Conservation (phyloP, 176 grass and related monocot genomes). For the Musa acuminata region DNA sequence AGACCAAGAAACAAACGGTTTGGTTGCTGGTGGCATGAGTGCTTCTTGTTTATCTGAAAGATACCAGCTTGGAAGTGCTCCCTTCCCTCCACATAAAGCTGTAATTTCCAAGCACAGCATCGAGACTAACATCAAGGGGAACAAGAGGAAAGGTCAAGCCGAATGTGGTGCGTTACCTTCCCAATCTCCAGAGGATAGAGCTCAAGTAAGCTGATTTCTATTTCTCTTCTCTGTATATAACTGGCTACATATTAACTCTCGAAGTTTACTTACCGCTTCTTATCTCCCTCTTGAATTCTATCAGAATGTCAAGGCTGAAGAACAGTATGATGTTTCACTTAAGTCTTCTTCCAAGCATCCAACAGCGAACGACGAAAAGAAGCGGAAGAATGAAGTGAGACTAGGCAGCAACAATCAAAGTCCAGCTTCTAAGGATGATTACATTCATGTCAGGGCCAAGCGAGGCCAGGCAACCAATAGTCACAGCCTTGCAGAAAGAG, state of each 20-base stretch:
- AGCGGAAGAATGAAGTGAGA: slow-evolving; percentile 20
- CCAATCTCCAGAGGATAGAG: slow-evolving; percentile 21
- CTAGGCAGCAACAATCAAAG: slow-evolving; percentile 34
- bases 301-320: slow-evolving; percentile 36
- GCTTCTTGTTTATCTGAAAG: slow-evolving; percentile 35
- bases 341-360: slow-evolving; percentile 33
- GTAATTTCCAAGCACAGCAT: slow-evolving; percentile 20
- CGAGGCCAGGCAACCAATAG: slow-evolving; percentile 89
- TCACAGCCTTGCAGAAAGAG: slow-evolving; percentile 99
- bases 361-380: slow-evolving; percentile 37
- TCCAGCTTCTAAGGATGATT: slow-evolving; percentile 63
- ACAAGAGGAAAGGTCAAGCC: slow-evolving; percentile 43
- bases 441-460: slow-evolving; percentile 87
- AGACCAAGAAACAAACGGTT: slow-evolving; percentile 29
- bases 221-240: slow-evolving; percentile 3
- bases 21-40: slow-evolving; percentile 26
- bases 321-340: slow-evolving; percentile 39
- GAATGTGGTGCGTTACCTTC: slow-evolving; percentile 24
- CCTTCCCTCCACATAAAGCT: too few relatives aligned
- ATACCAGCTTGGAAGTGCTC: slow-evolving; percentile 34
- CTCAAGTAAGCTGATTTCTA: slow-evolving; percentile 27
- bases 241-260: background rate
- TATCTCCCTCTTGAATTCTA: slow-evolving; percentile 1
- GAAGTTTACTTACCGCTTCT: background rate
- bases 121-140: slow-evolving; percentile 37